Percentiles rank a stretch among this genome's conserved stretches.
Conservation (phyloP, 2,329 filamentous ascomycete species). For the Stachybotrys elegans region DNA sequence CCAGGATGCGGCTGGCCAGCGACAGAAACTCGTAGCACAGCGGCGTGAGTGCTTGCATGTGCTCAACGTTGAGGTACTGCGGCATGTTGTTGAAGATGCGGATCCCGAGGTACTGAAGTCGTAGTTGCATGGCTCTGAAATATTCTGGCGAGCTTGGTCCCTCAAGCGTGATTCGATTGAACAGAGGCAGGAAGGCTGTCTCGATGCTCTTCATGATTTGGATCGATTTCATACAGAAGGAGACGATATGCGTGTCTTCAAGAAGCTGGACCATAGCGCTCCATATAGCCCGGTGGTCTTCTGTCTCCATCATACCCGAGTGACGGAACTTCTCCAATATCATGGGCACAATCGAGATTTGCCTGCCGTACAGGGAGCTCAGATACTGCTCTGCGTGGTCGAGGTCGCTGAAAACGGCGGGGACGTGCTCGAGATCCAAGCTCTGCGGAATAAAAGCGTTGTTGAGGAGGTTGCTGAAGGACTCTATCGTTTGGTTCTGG, state of each 20-base stretch:
- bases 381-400: background rate
- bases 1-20: slow-evolving; percentile 19
- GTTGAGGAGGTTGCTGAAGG: background rate
- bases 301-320: background rate
- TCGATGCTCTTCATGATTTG: background rate
- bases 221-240: background rate
- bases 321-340: background rate
- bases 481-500: background rate
- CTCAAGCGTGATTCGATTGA: background rate
- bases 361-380: background rate
- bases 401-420: background rate
- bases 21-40: slow-evolving; percentile 27
- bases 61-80: slow-evolving; percentile 16
- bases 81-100: slow-evolving; percentile 22
- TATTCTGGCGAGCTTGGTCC: slow-evolving; percentile 10
- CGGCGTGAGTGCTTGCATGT: slow-evolving; percentile 17
- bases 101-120: slow-evolving; percentile 20
- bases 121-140: slow-evolving; percentile 25
- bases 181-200: background rate
- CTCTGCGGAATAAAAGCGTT: background rate
- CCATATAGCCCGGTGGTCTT: background rate
- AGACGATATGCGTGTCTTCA: background rate
- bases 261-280: background rate
- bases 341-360: background rate
- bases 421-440: background rate